phyloP scores from a whole-genome alignment of 1,139 yeast species.

The Pichia inconspicua region DNA sequence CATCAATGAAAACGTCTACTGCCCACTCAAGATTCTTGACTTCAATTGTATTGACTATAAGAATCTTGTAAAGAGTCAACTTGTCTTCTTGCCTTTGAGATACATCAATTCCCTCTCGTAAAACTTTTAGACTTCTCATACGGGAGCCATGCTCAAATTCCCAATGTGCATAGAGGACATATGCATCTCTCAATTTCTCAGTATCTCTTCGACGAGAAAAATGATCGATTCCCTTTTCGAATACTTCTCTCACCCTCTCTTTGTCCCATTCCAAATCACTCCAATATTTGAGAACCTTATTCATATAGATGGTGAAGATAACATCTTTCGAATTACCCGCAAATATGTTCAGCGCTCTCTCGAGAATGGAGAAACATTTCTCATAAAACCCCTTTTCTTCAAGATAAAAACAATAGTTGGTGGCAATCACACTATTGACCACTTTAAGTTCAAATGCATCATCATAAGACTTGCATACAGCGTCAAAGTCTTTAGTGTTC shows the following conservation, averaged over 20 bases:
- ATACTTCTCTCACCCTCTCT: slow-evolving; percentile 66
- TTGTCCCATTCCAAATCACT: slow-evolving; percentile 27
- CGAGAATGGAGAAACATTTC: slow-evolving; percentile 56
- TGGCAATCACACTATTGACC: slow-evolving; percentile 60
- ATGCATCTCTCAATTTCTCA: slow-evolving; percentile 34
- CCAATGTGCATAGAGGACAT: slow-evolving; percentile 50
- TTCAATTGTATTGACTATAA: slow-evolving; percentile 19
- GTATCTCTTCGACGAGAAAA: slow-evolving; percentile 27
- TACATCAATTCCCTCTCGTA: slow-evolving; percentile 33
- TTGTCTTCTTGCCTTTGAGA: slow-evolving; percentile 26
- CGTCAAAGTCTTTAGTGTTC: slow-evolving; percentile 42
- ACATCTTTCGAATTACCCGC: slow-evolving; percentile 58
- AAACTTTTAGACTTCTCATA: slow-evolving; percentile 36
- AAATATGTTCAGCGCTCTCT: slow-evolving; percentile 56
- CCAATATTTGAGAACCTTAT: slow-evolving; percentile 37
- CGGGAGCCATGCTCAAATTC: slow-evolving; percentile 48
- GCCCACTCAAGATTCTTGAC: slow-evolving; percentile 20
- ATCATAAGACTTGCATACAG: slow-evolving; percentile 47
- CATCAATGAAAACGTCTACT: slow-evolving; percentile 33
- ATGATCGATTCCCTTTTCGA: slow-evolving; percentile 49
- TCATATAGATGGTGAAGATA: slow-evolving; percentile 64
- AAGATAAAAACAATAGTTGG: slow-evolving; percentile 59
- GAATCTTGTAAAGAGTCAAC: slow-evolving; percentile 29
- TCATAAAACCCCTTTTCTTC: slow-evolving; percentile 43
- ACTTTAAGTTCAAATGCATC: slow-evolving; percentile 52